These are phyloP conservation scores for Fonsecaea pedrosoi DNA, from an alignment of 2,329 filamentous ascomycete genomes.

Conservation along the genomic window DNA sequence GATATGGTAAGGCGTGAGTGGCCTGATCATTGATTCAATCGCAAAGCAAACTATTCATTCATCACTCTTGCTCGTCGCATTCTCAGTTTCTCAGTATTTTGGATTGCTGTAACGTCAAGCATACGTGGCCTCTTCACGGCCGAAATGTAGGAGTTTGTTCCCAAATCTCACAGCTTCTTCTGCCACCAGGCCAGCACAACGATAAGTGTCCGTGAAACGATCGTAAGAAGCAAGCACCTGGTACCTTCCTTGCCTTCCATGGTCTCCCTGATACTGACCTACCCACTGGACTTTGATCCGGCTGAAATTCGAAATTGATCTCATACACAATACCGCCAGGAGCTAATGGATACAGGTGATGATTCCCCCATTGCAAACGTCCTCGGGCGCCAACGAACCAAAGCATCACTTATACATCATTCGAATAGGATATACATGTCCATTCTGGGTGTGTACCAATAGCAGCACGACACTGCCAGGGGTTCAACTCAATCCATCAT, in stretches of 20 bases:
- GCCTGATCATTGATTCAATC: not conserved
- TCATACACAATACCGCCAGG: conserved; percentile 15
- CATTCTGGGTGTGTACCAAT: conserved; percentile 11
- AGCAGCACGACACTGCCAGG: not conserved
- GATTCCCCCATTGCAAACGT: not conserved
- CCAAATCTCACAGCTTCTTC: not conserved
- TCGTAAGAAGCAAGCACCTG: conserved; percentile 12
- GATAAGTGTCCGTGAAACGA: conserved; percentile 13
- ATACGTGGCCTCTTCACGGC: conserved; percentile 26
- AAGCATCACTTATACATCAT: conserved; percentile 29
- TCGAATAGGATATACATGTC: conserved; percentile 24
- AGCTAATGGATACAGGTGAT: conserved; percentile 20
- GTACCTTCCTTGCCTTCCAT: not conserved
- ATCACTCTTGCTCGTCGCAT: conserved; percentile 8
- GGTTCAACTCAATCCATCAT: conserved; percentile 61
- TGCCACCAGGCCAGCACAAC: not conserved
- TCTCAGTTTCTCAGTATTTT: conserved; percentile 12
- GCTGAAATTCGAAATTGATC: not conserved
- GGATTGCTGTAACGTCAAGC: conserved; percentile 36
- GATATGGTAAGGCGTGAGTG: not conserved
- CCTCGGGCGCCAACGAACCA: conserved; percentile 2
- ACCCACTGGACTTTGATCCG: not conserved
- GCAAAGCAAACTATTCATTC: not conserved
- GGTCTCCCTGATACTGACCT: conserved; percentile 1
- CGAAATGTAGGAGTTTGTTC: conserved; percentile 5